phyloP scores from a whole-genome alignment of 805 yeast species.

The Ogataea methanolica region DNA sequence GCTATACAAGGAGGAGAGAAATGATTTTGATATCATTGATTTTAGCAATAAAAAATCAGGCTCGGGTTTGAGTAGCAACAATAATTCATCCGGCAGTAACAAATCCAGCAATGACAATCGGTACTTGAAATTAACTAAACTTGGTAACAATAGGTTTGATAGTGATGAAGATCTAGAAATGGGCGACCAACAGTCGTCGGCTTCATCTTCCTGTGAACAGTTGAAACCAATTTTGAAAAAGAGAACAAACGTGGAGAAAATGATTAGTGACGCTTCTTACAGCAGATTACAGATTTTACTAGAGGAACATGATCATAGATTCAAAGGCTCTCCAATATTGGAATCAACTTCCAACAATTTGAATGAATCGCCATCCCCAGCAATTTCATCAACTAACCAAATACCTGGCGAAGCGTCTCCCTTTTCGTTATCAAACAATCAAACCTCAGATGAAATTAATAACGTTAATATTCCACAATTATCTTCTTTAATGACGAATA shows the following conservation, averaged over 20 bases:
- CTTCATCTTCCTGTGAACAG: slow-evolving; percentile 18
- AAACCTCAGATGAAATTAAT: slow-evolving; percentile 9
- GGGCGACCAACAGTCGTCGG: slow-evolving; percentile 5
- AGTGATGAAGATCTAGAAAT: background rate
- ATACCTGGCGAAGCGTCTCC: slow-evolving; percentile 13
- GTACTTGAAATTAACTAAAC: background rate
- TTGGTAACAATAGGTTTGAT: background rate
- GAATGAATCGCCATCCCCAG: slow-evolving; percentile 16
- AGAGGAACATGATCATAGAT: slow-evolving; percentile 27
- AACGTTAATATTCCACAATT: background rate
- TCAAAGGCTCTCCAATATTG: slow-evolving; percentile 30
- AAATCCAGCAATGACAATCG: background rate
- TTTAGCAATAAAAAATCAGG: slow-evolving; percentile 9
- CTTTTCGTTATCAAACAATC: slow-evolving; percentile 17
- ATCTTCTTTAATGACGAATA: background rate
- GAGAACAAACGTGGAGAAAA: slow-evolving; percentile 76
- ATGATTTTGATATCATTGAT: slow-evolving; percentile 17
- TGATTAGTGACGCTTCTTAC: slow-evolving; percentile 55
- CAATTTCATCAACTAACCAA: slow-evolving; percentile 7
- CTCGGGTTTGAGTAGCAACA: background rate
- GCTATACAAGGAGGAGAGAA: slow-evolving; percentile 22
- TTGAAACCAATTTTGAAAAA: slow-evolving; percentile 87
- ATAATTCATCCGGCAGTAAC: background rate
- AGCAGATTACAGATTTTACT: slow-evolving; percentile 26
- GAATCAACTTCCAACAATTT: slow-evolving; percentile 22